A percentile compares a stretch with the other conserved stretches of the same genome.
Conservation (phyloP, 371 early-diverging fungal genomes). For the Apophysomyces trapeziformis region DNA sequence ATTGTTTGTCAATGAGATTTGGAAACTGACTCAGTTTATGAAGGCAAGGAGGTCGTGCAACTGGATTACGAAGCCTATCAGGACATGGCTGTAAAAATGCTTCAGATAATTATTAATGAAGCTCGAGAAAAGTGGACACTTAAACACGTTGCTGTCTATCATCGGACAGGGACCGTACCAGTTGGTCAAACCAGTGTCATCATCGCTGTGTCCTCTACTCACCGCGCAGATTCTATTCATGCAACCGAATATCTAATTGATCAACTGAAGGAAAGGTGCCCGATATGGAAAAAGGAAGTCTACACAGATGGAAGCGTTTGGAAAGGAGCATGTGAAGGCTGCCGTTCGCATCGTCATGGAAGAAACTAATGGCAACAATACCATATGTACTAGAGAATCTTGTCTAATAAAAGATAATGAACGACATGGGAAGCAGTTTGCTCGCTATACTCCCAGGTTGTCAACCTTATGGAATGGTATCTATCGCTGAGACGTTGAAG, state of each 20-base stretch:
- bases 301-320: slow-evolving; percentile 80
- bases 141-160: slow-evolving; percentile 71
- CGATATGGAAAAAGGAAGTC: slow-evolving; percentile 93
- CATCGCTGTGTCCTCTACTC: slow-evolving; percentile 79
- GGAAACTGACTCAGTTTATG: background rate
- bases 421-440: too few relatives aligned
- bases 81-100: slow-evolving; percentile 78
- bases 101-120: slow-evolving; percentile 57
- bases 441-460: too few relatives aligned
- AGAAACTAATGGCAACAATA: background rate
- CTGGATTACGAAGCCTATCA: slow-evolving; percentile 85
- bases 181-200: slow-evolving; percentile 83
- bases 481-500: too few relatives aligned
- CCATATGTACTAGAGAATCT: too few relatives aligned
- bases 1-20: too few relatives aligned
- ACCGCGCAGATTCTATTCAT: slow-evolving; percentile 75
- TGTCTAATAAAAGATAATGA: too few relatives aligned
- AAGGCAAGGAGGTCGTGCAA: slow-evolving; percentile 68
- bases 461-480: too few relatives aligned
- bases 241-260: slow-evolving; percentile 85
- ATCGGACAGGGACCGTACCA: slow-evolving; percentile 78
- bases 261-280: slow-evolving; percentile 78
- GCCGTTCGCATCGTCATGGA: slow-evolving; percentile 6
- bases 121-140: slow-evolving; percentile 72
- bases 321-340: slow-evolving; percentile 58